A percentile compares a stretch with the other conserved stretches of the same genome.
These are phyloP conservation scores for Tolypocladium endophyticum DNA, from an alignment of 2,329 filamentous ascomycete species.

Conservation along the genomic window DNA sequence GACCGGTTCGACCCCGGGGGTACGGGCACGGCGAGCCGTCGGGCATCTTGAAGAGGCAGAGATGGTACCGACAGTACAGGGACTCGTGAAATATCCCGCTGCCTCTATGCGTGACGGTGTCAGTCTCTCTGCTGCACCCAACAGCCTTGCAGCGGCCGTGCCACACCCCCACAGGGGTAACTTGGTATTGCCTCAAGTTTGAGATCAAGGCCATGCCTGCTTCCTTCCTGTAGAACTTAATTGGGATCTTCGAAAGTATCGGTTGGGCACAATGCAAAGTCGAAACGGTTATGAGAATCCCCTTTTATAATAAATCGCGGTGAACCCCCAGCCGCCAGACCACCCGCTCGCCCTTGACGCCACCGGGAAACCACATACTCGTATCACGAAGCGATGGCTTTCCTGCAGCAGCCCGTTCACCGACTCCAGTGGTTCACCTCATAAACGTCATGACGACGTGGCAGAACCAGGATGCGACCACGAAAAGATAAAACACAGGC, in stretches of 20 bases:
- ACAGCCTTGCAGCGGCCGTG: not conserved
- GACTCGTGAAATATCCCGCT: not conserved
- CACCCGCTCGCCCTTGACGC: not conserved
- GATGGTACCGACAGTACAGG: constrained; percentile 1
- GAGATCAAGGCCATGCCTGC: not conserved
- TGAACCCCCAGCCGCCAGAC: not conserved
- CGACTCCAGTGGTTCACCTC: not conserved
- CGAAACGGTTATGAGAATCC: not conserved
- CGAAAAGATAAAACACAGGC: not conserved
- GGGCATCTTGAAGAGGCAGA: constrained; percentile 1
- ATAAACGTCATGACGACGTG: not conserved
- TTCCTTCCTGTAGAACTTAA: no score
- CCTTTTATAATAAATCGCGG: not conserved
- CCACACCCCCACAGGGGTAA: not conserved
- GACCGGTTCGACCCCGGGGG: not conserved
- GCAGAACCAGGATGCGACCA: not conserved
- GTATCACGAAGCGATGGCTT: not conserved
- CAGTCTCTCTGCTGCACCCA: not conserved
- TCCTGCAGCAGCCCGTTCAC: not conserved
- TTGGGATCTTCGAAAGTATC: not conserved
- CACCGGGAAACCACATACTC: not conserved
- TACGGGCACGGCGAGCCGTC: not conserved
- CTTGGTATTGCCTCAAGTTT: not conserved
- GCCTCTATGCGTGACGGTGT: not conserved
- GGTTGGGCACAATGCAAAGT: not conserved